These are phyloP conservation scores for Komagataella populi DNA, from an alignment of 805 yeast species.

Conservation along the genomic window DNA sequence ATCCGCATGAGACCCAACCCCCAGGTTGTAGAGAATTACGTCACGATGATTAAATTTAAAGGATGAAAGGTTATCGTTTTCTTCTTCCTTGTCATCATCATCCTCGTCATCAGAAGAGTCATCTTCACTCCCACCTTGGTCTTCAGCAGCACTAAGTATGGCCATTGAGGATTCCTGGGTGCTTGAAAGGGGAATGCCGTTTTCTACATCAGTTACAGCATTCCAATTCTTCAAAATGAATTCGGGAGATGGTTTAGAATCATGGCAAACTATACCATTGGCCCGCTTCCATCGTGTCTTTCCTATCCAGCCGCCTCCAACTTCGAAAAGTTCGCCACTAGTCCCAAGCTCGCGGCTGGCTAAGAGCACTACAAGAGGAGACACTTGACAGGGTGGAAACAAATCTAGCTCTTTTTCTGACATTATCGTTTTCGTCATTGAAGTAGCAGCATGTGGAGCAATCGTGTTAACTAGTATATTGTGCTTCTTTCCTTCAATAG, in stretches of 20 bases:
- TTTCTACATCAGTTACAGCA: constrained; percentile 50
- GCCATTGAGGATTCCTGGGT: constrained; percentile 73
- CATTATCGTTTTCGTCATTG: constrained; percentile 88
- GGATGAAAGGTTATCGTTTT: constrained; percentile 26
- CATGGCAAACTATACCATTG: constrained; percentile 62
- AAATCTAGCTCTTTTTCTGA: constrained; percentile 67
- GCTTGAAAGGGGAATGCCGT: constrained; percentile 38
- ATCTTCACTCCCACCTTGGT: constrained; percentile 26
- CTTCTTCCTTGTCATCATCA: constrained; percentile 30
- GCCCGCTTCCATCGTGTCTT: constrained; percentile 92
- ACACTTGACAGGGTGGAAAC: constrained; percentile 79
- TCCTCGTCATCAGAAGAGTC: constrained; percentile 30
- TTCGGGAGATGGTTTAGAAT: constrained; percentile 46
- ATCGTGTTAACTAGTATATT: constrained; percentile 68
- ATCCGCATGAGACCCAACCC: constrained; percentile 70
- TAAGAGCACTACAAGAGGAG: constrained; percentile 75
- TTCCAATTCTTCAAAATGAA: constrained; percentile 54
- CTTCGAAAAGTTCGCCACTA: constrained; percentile 78
- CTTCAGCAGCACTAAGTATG: constrained; percentile 49
- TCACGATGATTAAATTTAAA: constrained; percentile 55
- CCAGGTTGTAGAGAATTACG: constrained; percentile 74
- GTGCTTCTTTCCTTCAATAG: constrained; percentile 77
- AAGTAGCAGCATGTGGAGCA: constrained; percentile 98
- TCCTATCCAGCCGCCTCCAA: constrained; percentile 96
- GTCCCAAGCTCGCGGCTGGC: constrained; percentile 58